phyloP scores from a whole-genome alignment of 192 early-diverging fungal genomes.

The Podila epigama region DNA sequence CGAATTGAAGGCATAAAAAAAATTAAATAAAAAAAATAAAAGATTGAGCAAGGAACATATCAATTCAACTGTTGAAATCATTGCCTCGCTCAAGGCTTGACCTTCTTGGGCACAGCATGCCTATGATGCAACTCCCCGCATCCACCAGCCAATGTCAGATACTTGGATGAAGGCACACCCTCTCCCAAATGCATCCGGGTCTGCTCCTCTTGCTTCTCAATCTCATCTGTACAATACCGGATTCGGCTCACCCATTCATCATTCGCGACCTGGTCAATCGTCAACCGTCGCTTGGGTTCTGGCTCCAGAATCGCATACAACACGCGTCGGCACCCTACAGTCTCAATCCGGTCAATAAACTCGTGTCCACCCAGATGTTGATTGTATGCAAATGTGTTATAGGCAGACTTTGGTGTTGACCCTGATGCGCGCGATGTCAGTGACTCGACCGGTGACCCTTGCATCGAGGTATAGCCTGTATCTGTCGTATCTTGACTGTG shows the following conservation, averaged over 20 bases:
- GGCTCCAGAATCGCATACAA: slow-evolving; percentile 86
- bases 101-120: slow-evolving; percentile 28
- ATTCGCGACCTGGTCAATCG: slow-evolving; percentile 74
- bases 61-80: too few species aligned
- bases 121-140: slow-evolving; percentile 8
- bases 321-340: slow-evolving; percentile 65
- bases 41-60: too few species aligned
- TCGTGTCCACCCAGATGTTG: slow-evolving; percentile 63
- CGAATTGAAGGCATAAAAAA: too few species aligned
- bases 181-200: not conserved
- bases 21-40: too few species aligned
- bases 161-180: not conserved
- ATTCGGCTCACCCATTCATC: slow-evolving; percentile 78
- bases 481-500: slow-evolving; percentile 1
- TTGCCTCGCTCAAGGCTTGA: slow-evolving; percentile 3
- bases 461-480: slow-evolving; percentile 1
- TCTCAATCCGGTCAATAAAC: slow-evolving; percentile 75
- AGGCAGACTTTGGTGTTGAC: not conserved
- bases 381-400: slow-evolving; percentile 60
- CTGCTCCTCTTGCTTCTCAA: slow-evolving; percentile 13
- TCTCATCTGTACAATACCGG: slow-evolving; percentile 55
- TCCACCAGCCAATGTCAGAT: slow-evolving; percentile 3
- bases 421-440: not conserved
- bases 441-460: not conserved
- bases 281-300: slow-evolving; percentile 70